Evolutionary conservation across 2,329 filamentous ascomycete genomes (phyloP).

Genomic region (Pleoardoris graminearum): DNA sequence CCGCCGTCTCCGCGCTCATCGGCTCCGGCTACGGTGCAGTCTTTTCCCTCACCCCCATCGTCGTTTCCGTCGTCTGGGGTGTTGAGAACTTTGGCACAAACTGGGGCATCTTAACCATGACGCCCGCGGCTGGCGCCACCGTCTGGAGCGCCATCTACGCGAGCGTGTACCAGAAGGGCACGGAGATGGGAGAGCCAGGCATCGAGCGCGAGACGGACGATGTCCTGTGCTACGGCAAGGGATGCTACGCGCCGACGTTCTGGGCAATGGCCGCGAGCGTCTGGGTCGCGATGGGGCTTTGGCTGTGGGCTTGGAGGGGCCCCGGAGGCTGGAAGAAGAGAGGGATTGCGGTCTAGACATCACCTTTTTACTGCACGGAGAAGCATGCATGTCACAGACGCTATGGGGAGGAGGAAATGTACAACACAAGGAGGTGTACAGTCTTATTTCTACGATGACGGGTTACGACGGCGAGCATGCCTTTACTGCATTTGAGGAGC

Average conservation of each 20-base stretch:
- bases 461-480: slow-evolving; percentile 8
- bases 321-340: slow-evolving; percentile 73
- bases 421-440: slow-evolving; percentile 5
- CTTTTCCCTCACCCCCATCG: slow-evolving; percentile 86
- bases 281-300: slow-evolving; percentile 73
- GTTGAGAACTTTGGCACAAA: slow-evolving; percentile 99
- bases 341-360: slow-evolving; percentile 67
- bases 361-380: background rate
- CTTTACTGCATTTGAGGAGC: background rate
- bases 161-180: slow-evolving; percentile 72
- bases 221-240: slow-evolving; percentile 75
- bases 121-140: slow-evolving; percentile 83
- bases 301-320: slow-evolving; percentile 81
- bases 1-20: slow-evolving; percentile 79
- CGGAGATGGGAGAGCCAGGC: slow-evolving; percentile 46
- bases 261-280: slow-evolving; percentile 85
- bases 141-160: slow-evolving; percentile 93
- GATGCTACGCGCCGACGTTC: slow-evolving; percentile 80
- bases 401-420: background rate
- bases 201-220: slow-evolving; percentile 43
- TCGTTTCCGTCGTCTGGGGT: slow-evolving; percentile 97
- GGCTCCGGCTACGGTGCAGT: slow-evolving; percentile 92
- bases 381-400: background rate
- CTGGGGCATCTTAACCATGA: slow-evolving; percentile 92
- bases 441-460: background rate